Evolutionary conservation across 768 basidiomycete species (phyloP).

Genomic region (Hemileccinum rubropunctum): DNA sequence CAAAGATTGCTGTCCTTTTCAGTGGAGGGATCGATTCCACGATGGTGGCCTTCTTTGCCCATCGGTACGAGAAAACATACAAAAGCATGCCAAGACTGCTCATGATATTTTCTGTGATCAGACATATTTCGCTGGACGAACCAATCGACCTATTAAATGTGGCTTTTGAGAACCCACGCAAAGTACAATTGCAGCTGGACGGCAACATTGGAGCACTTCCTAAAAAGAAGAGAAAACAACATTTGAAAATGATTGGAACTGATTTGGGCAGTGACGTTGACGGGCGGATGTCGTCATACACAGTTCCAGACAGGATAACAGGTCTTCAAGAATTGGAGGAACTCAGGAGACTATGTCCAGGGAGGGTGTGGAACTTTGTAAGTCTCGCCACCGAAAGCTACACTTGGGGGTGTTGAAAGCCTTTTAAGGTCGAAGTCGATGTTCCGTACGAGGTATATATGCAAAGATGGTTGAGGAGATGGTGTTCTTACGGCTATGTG

Average conservation of each 20-base stretch:
- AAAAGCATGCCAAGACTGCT: not conserved
- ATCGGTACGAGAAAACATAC: constrained; percentile 46
- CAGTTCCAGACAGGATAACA: constrained; percentile 86
- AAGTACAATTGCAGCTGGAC: constrained; percentile 48
- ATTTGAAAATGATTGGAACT: constrained; percentile 5
- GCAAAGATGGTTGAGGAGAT: not conserved
- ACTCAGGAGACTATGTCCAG: constrained; percentile 69
- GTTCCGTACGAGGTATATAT: constrained; percentile 69
- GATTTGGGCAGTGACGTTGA: constrained; percentile 2
- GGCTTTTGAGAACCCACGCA: constrained; percentile 93
- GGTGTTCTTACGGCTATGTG: constrained; percentile 4
- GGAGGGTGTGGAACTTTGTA: constrained; percentile 89
- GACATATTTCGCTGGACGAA: constrained; percentile 70
- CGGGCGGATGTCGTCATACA: constrained; percentile 42
- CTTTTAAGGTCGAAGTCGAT: constrained; percentile 75
- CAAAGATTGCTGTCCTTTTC: constrained; percentile 83
- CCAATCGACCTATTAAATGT: constrained; percentile 93
- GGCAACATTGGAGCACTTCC: constrained; percentile 45
- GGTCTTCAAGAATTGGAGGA: constrained; percentile 79
- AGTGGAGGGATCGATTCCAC: constrained; percentile 97
- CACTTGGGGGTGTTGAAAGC: not conserved
- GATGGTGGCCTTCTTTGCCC: constrained; percentile 74
- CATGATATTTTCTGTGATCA: constrained; percentile 28
- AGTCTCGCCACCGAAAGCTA: constrained; percentile 20
- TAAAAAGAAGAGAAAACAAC: constrained; percentile 42